Evolutionary conservation across 139 green algal species (phyloP).

Genomic region (Penium margaritaceum): DNA sequence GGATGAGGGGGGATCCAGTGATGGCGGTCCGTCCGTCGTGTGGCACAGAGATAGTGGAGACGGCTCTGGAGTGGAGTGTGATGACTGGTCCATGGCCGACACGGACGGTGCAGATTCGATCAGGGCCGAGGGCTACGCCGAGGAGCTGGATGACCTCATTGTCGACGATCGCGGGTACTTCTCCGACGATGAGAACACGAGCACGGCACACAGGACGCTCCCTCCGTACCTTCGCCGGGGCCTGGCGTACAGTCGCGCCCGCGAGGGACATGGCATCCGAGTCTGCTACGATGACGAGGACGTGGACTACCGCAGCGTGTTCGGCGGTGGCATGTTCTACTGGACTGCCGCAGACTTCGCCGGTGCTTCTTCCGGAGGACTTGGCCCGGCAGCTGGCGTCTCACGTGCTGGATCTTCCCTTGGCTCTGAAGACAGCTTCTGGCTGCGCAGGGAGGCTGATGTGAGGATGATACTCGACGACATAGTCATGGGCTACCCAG

Average conservation of each 20-base stretch:
- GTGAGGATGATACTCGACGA: constrained; percentile 22
- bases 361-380: background rate
- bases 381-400: too few species aligned
- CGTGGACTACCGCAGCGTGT: constrained; percentile 32
- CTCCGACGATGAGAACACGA: background rate
- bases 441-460: constrained; percentile 24
- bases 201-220: background rate
- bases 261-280: background rate
- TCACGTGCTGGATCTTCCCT: constrained; percentile 17
- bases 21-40: too few species aligned
- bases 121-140: background rate
- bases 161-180: constrained; percentile 3
- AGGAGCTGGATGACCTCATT: background rate
- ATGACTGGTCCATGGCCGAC: background rate
- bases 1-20: constrained; percentile 1
- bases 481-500: constrained; percentile 17
- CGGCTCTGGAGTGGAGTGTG: too few species aligned
- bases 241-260: background rate
- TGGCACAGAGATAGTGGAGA: too few species aligned
- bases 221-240: background rate
- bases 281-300: constrained; percentile 18
- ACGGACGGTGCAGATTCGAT: constrained; percentile 5
- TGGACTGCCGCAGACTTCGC: constrained; percentile 28
- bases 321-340: constrained; percentile 40
- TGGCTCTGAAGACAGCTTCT: constrained; percentile 33